Evolutionary conservation across 306 rosid species (phyloP), one percentile per base, ranked within the genome.

Genomic region (Castanea sativa): DNA sequence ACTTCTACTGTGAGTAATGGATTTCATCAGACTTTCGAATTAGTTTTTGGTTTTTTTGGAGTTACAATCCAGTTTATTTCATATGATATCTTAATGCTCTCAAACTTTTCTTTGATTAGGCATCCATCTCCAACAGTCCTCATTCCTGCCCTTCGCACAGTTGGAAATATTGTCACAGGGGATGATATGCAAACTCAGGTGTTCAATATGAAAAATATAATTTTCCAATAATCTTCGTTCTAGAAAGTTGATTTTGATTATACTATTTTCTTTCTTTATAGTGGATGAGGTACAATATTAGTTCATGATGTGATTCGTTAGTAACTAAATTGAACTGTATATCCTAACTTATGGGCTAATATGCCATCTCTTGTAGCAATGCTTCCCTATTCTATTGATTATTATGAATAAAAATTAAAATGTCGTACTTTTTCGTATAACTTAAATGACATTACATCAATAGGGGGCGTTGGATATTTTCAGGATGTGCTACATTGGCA

Each of bases 111-210:
- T 30, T 30, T 64, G 21, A 3, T 5, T 64, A 93, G 98, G 78
- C 98, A 93, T 73, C 97, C 97, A 33, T 90, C 97, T 58, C 93
- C 98, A 59, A 85, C 98, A 0, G 98, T 93, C 77, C 85, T 93
- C 64, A 90, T 93, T 74, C 98, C 98, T 63, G 94, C 98, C 52
- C 94, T 93, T 82, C 98, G 98, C 76, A 93, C 98, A 3, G 98
- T 93, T 72, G 98, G 98, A 82, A 93, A 93, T 86, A 91, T 93
- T 87, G 98, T 91, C 74, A 93, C 97, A 0, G 98, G 98, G 75
- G 98, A 93, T 56, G 97, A 93, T 77, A 16, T 81, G 21, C 98
- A 93, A 83, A 93, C 98, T 75, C 98, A 91, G 94, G 98, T 93
- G 82, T 64, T 35, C 13, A 32, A 23, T 29, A 6, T 6, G 30